Evolutionary conservation across 1,139 yeast genomes (phyloP), one percentile per base, ranked within the genome.

Genomic region (Diutina rugosa): DNA sequence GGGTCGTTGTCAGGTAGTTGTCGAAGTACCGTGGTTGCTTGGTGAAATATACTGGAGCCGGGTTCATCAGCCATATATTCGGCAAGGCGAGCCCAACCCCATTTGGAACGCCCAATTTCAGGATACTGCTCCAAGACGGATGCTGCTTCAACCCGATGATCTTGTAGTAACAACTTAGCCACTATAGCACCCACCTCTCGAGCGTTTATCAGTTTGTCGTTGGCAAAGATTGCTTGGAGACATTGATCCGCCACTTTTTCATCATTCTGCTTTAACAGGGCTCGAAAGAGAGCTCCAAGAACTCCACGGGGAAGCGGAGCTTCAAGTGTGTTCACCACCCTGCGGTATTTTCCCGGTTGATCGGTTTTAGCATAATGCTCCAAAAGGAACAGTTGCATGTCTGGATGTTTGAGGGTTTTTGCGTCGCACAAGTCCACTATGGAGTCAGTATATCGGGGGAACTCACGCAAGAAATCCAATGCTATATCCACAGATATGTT

Each of bases 231-330:
- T 4, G 69, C 62, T 56, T 66, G 67, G 41, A 73, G 63, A 35
- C 72, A 63, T 58, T 62, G 66, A 51, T 72, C 70, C 0, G 77
- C 67, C 16, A 69, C 72, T 2, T 58, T 58, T 51, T 68, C 70
- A 55, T 68, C 67, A 46, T 67, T 65, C 52, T 65, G 69, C 9
- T 53, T 46, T 48, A 73, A 57, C 56, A 72, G 73, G 2, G 69
- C 63, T n/a, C 63, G 62, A 54, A 75, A 68, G 46, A 76, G 64
- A 56, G 67, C 67, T 3, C 76, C 69, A n/a, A 74, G 63, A 1
- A 74, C 67, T 62, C 66, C 67, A 47, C 77, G 62, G 44, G 65
- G 60, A 28, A 73, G 59, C 6, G 78, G 78, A 2, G 70, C 64
- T 14, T 56, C 56, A 10, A 73, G 57, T n/a, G 53, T 14, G 7